Conservation (phyloP, 495 filamentous ascomycete genomes). For the Penicillium angulare region DNA sequence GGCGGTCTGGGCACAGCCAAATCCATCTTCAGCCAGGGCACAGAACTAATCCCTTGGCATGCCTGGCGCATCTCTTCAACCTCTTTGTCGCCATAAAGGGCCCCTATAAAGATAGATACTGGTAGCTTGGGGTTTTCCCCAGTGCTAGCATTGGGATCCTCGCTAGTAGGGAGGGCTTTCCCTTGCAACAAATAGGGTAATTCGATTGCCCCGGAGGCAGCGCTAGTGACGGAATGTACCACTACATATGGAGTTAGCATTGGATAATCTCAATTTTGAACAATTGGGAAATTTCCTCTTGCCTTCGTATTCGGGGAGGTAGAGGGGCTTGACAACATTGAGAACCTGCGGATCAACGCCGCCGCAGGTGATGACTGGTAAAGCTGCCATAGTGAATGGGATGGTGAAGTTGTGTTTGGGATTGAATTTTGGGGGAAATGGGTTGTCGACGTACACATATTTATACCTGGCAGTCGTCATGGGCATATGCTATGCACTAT, state of each 20-base stretch:
- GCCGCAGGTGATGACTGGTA: slow-evolving; percentile 30
- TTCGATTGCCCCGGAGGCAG: background rate
- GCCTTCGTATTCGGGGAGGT: slow-evolving; percentile 36
- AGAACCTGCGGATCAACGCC: slow-evolving; percentile 20
- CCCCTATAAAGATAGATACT: slow-evolving; percentile 30
- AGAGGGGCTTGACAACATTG: slow-evolving; percentile 22
- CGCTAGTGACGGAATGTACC: background rate
- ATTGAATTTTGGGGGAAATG: no score
- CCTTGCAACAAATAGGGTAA: background rate
- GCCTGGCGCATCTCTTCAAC: slow-evolving; percentile 24
- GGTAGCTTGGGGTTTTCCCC: slow-evolving; percentile 10
- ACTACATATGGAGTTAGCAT: background rate
- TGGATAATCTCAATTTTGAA: background rate
- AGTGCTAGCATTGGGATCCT: background rate
- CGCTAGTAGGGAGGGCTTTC: background rate
- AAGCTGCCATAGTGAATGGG: slow-evolving; percentile 17
- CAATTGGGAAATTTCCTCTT: slow-evolving; percentile 4
- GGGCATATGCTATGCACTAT: background rate
- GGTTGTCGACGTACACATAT: background rate
- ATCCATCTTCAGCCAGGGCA: slow-evolving; percentile 36
- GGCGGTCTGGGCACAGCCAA: slow-evolving; percentile 22
- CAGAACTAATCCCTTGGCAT: slow-evolving; percentile 14
- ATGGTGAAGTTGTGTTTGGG: background rate
- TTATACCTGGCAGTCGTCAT: background rate
- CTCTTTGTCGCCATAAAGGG: slow-evolving; percentile 25